A percentile compares a stretch with the other conserved stretches of the same genome.
Evolutionary conservation across 2,329 filamentous ascomycete species (phyloP).

Genomic region (Juglanconis oblonga): DNA sequence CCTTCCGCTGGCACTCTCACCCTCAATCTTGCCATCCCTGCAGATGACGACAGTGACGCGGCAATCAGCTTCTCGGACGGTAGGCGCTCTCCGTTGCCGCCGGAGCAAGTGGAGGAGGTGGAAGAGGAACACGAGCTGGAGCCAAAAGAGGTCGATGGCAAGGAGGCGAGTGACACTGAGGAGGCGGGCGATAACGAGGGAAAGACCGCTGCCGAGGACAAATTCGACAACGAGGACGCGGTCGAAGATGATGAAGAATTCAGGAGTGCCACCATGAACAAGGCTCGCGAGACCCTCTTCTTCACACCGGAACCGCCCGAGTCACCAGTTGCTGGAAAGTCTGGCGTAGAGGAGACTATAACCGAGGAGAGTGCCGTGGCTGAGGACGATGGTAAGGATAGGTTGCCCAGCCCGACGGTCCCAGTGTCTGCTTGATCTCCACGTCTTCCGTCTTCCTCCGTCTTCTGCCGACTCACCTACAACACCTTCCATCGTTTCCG

Average conservation of each 20-base stretch:
- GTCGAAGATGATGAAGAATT: conserved; percentile 22
- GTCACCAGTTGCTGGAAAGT: conserved; percentile 26
- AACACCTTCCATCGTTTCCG: not conserved
- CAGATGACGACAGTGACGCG: conserved; percentile 59
- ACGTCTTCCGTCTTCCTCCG: not conserved
- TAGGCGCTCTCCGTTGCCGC: conserved; percentile 52
- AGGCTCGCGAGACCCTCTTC: conserved; percentile 32
- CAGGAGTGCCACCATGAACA: conserved; percentile 29
- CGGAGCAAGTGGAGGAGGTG: conserved; percentile 40
- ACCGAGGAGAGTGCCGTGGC: conserved; percentile 22
- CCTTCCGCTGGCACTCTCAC: conserved; percentile 38
- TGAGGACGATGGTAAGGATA: conserved; percentile 7
- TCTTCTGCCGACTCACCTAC: not conserved
- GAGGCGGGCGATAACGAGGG: conserved; percentile 18
- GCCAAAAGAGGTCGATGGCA: conserved; percentile 26
- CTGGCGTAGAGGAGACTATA: conserved; percentile 20
- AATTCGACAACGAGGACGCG: conserved; percentile 11
- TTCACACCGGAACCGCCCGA: conserved; percentile 40
- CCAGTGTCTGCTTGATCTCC: conserved; percentile 13
- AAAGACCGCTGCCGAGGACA: conserved; percentile 6
- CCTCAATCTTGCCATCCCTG: conserved; percentile 45
- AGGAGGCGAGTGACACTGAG: conserved; percentile 6
- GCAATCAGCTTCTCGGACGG: conserved; percentile 61
- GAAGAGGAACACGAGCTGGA: conserved; percentile 24
- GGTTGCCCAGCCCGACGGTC: conserved; percentile 2